A percentile compares a stretch with the other conserved stretches of the same genome.
These are phyloP conservation scores for Trichoderma sp. DNA, from an alignment of 2,329 filamentous ascomycete species.

Conservation along the genomic window DNA sequence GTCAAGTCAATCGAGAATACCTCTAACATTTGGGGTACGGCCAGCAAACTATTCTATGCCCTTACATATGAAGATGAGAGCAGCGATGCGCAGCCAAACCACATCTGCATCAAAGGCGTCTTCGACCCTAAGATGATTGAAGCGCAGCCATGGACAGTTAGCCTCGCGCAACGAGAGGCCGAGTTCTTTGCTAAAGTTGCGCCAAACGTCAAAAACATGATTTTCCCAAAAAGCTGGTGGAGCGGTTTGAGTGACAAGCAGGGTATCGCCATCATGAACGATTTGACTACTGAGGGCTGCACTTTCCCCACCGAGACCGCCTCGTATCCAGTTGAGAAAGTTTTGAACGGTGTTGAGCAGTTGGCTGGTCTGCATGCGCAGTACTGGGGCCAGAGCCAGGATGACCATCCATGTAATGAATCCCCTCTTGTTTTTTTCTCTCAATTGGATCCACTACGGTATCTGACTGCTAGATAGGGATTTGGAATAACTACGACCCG, in stretches of 20 bases:
- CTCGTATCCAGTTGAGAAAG: slow-evolving; percentile 3
- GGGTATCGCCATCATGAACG: slow-evolving; percentile 5
- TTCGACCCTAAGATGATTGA: slow-evolving; percentile 14
- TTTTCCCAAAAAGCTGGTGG: slow-evolving; percentile 9
- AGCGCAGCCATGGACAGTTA: slow-evolving; percentile 3
- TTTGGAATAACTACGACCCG: slow-evolving; percentile 13
- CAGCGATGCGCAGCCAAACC: not conserved
- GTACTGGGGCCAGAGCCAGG: slow-evolving; percentile 10
- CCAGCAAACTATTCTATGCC: slow-evolving; percentile 3
- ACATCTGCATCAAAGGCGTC: slow-evolving; percentile 7
- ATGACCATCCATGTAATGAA: slow-evolving; percentile 11
- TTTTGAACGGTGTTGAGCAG: slow-evolving; percentile 4
- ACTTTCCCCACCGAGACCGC: not conserved
- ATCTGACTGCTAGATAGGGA: not conserved
- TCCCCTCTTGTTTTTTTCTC: not conserved
- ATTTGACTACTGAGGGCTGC: not conserved
- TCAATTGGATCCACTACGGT: not conserved
- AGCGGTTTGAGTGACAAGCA: slow-evolving; percentile 2
- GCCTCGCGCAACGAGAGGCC: slow-evolving; percentile 2
- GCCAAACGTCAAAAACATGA: not conserved
- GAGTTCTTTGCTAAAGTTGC: slow-evolving; percentile 6
- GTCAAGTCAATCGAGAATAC: slow-evolving; percentile 6
- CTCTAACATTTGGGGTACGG: not conserved
- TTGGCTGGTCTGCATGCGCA: slow-evolving; percentile 5
- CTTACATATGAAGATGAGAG: not conserved